Evolutionary conservation across 768 basidiomycete species (phyloP).

Genomic region (Lepiota venenata): DNA sequence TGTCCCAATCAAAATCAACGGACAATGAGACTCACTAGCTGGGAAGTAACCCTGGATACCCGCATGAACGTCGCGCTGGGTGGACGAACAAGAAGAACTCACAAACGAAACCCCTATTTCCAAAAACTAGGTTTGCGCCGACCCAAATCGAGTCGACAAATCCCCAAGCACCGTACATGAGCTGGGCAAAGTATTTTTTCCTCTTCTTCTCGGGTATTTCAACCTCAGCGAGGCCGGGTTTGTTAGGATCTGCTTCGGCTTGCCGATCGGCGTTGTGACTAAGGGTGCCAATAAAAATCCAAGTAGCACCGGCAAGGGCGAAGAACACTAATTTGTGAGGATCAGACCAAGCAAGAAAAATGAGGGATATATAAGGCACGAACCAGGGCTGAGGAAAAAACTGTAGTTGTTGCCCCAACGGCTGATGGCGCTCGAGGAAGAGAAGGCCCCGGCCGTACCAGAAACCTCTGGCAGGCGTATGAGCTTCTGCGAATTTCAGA

Average conservation of each 20-base stretch:
- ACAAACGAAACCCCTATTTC: conserved; percentile 26
- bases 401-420: conserved; percentile 31
- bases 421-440: conserved; percentile 27
- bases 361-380: not conserved
- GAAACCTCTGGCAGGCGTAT: conserved; percentile 20
- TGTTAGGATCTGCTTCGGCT: conserved; percentile 14
- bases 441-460: conserved; percentile 26
- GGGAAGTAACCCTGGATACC: conserved; percentile 22
- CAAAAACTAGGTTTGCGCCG: conserved; percentile 24
- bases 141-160: conserved; percentile 26
- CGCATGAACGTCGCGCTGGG: not conserved
- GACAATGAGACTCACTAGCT: conserved; percentile 19
- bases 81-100: not conserved
- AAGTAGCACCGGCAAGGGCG: conserved; percentile 22
- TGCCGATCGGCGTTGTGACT: conserved; percentile 15
- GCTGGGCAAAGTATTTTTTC: conserved; percentile 21
- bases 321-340: conserved; percentile 22
- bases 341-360: not conserved
- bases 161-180: conserved; percentile 17
- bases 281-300: conserved; percentile 24
- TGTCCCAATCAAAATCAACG: not conserved
- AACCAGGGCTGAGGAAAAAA: conserved; percentile 27
- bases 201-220: conserved; percentile 8
- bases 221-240: conserved; percentile 20
- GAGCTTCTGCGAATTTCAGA: not conserved